Base-by-base conservation (phyloP, 768 basidiomycete genomes). In the Mycena leptocephala region DNA sequence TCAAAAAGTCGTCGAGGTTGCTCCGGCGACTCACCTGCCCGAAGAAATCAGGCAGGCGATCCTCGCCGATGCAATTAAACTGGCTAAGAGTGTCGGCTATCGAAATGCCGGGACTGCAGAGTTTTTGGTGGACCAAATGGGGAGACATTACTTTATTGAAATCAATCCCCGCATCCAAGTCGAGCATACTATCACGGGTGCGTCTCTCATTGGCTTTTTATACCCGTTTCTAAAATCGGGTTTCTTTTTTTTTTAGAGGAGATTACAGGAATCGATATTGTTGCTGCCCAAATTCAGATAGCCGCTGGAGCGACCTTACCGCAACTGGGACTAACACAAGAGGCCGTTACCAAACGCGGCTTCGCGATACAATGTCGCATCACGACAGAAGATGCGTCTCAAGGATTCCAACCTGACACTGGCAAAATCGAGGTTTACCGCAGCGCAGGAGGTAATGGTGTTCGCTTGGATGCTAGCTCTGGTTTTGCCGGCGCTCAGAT, bases 341-440 rank as follows among this genome's bases (percentile, higher is more conserved):
- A 99, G 33, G 95, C 96, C 67, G 97, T 99, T 84, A 94, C 94
- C 75, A 97, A 96, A 86, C 95, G 98, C 74, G 98, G 98, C 39
- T 99, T 95, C 83, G 98, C 98, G 2, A 99, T 99, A 74, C 98
- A 99, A 83, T 98, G 97, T 85, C 97, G 98, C 86, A 90, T 99
- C 85, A 99, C 98, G 53, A 99, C 98, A 30, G 98, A 99, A 87
- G 98, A 99, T 83, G 93, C 98, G 18, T 93, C 95, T n/a, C 82
- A 91, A 53, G 90, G 89, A 78, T 99, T 99, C 95, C 97, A 98
- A 85, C 98, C 98, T 28, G 98, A 99, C 85, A 99, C 96, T 5
- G 98, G 98, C 78, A 99, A 99, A 86, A 99, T 99, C 78, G 98
- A 99, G 81, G 98, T 99, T 28, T 99, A 99, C 88, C 95, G 98